phyloP scores from a whole-genome alignment of 163 green algal species.

The Picocystis sp. region DNA sequence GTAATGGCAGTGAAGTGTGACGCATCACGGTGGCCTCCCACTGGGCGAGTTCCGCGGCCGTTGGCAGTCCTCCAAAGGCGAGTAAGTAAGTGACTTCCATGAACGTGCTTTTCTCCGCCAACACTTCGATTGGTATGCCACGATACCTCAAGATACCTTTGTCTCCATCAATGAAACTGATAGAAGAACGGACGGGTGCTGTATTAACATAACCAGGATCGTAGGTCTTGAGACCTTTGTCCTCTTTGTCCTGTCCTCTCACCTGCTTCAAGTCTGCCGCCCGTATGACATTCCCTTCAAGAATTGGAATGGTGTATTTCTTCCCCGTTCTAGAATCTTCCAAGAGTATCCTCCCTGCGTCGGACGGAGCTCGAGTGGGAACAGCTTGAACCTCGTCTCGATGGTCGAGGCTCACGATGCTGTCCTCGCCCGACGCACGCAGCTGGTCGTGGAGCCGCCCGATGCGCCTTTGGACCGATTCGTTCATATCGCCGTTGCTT shows the following conservation, averaged over 20 bases:
- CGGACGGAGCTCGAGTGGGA: no score
- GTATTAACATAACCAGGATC: constrained; percentile 5
- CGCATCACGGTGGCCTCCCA: constrained; percentile 67
- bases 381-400: no score
- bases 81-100: constrained; percentile 74
- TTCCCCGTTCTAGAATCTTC: constrained; percentile 75
- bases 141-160: constrained; percentile 79
- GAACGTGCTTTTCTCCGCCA: constrained; percentile 66
- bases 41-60: constrained; percentile 32
- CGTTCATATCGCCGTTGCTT: no score
- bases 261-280: background rate
- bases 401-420: no score
- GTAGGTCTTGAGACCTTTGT: background rate
- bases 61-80: constrained; percentile 77
- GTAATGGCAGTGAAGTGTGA: constrained; percentile 52
- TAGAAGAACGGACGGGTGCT: constrained; percentile 1
- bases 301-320: constrained; percentile 38
- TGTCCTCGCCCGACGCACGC: no score
- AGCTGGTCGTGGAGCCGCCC: no score
- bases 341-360: no score
- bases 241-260: background rate
- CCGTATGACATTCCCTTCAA: no score
- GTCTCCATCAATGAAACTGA: constrained; percentile 7
- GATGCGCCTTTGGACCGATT: no score
- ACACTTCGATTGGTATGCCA: constrained; percentile 91